Evolutionary conservation across 441 rosid genomes (phyloP), one percentile per base, ranked within the genome.

Genomic region (Aleurites moluccanus): DNA sequence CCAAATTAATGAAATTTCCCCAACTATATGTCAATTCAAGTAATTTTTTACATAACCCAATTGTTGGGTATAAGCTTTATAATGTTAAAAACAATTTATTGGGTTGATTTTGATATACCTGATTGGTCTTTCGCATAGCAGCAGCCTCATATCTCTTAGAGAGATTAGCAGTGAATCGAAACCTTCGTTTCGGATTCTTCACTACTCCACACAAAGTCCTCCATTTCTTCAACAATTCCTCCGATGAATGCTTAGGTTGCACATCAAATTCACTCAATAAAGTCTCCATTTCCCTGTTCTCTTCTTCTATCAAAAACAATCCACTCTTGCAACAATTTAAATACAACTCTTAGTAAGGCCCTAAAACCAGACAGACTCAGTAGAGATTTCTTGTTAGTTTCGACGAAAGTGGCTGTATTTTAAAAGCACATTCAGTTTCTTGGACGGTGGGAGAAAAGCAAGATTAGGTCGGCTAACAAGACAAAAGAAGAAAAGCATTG

Each of bases 81-180:
- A 1, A 45, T 44, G 6, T 23, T n/a, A 8, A 66, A 21, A 52
- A 3, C 20, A 53, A 50, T 4, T 1, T 21, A 10, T 44, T 13
- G 53, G 21, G 4, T 28, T 61, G 65, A 61, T 42, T 4, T 9
- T 20, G 25, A 9, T 64, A 21, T 40, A 87, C 98, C 88, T 89
- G 92, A 78, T 91, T 90, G 87, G 91, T 88, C n/a, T 80, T 83
- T 1, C 98, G 96, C 94, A 92, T 91, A 3, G 87, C 94, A 25
- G 93, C 97, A 16, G 72, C 86, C 72, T 83, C 90, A 50, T 77
- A 78, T 50, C 91, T 86, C 82, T 88, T 89, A 61, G 73, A 86
- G 73, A 93, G 93, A 70, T 96, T 87, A 18, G 88, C 90, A 45
- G 88, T 85, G 77, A 75, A 86, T 33, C 98, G 97, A 77, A 96